Evolutionary conservation across 768 basidiomycete genomes (phyloP).

Genomic region (Gymnopilus junonius): DNA sequence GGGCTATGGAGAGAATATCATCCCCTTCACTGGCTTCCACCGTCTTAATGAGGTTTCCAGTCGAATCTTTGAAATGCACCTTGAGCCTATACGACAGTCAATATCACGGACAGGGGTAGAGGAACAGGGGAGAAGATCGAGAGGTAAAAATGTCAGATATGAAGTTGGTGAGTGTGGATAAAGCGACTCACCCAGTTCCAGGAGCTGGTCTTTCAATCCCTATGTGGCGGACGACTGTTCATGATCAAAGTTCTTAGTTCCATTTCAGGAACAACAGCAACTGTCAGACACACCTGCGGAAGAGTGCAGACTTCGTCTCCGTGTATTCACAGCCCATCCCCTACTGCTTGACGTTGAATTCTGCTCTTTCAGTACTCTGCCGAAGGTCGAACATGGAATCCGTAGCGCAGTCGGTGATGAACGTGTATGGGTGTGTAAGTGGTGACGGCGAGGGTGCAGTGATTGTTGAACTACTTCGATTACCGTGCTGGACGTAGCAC

Average conservation of each 20-base stretch:
- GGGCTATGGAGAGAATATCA: constrained; percentile 87
- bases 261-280: neutral
- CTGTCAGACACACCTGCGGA: constrained; percentile 21
- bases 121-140: neutral
- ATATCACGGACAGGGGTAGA: constrained; percentile 7
- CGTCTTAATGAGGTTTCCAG: constrained; percentile 82
- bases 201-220: constrained; percentile 29
- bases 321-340: neutral
- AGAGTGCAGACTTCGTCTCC: constrained; percentile 22
- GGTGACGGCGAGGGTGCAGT: neutral
- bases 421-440: neutral
- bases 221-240: constrained; percentile 11
- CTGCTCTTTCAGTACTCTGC: neutral
- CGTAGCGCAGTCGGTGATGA: neutral
- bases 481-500: neutral
- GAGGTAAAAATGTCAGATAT: neutral
- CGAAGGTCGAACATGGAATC: neutral
- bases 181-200: constrained; percentile 30
- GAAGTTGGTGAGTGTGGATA: neutral
- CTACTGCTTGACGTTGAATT: neutral
- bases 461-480: neutral
- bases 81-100: constrained; percentile 64
- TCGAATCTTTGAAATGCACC: constrained; percentile 88
- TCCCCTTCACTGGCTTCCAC: constrained; percentile 95
- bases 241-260: neutral